Evolutionary conservation across 352 stramenopile genomes (phyloP), one percentile per base, ranked within the genome.

Genomic region (Globisporangium spiculum): DNA sequence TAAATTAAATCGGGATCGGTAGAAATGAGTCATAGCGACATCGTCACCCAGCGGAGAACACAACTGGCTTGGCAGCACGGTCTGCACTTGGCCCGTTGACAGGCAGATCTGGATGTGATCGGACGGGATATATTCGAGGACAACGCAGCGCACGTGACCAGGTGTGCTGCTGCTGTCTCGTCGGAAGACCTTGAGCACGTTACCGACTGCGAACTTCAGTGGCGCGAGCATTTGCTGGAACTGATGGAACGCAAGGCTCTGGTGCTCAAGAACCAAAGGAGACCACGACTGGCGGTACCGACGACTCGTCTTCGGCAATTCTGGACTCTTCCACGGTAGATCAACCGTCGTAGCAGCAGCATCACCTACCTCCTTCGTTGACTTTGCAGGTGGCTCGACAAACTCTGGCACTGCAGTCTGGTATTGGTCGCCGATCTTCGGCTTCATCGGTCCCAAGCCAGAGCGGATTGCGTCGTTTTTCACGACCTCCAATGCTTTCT

Each of bases 1-100:
- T 74, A 92, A 76, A 69, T 92, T 93, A 77, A 93, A 93, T 69
- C 84, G 79, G 34, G 80, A 76, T 36, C 76, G 38, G 65, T 93
- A 93, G 24, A 93, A 82, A 48, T 85, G 66, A 41, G 78, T 72
- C 68, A 93, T 73, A 22, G 82, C 88, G n/a, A 88, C 60, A 69
- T 95, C 88, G 60, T 93, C 88, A 9, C 74, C 71, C 14, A 95
- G 70, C 34, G 81, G 76, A 24, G 88, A 95, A 57, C 78, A 84
- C 32, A 93, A 16, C 10, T 92, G 79, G 53, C 76, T 81, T 61
- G 89, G 90, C 32, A 91, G 56, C 3, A 82, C 74, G 26, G 63
- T 71, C 5, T 78, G 48, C 18, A 82, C 67, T 46, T 83, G 59
- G 20, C 88, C 88, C 24, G 77, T 91, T 22, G 88, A 89, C n/a